Evolutionary conservation across 352 stramenopile genomes (phyloP), one percentile per base, ranked within the genome.

Genomic region (Phytopythium oedochilum): DNA sequence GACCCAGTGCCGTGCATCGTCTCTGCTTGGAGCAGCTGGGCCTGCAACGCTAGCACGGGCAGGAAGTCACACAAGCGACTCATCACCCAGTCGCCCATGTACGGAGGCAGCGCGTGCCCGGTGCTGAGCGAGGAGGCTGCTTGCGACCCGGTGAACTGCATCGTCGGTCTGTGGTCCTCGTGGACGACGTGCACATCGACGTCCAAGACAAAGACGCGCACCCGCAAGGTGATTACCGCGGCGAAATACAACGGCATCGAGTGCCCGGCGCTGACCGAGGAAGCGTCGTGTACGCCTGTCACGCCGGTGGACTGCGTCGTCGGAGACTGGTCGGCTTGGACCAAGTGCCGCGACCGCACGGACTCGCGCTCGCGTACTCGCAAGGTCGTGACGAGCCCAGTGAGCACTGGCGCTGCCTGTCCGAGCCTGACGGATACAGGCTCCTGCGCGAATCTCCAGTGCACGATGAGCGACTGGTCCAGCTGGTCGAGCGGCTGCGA

Each of bases 121-220:
- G 44, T 64, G 0, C 63, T 66, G 18, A 64, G 31, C 0, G 60
- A 75, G 25, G 63, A 63, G 11, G 61, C 59, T 5, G 45, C 52
- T 1, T 89, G 79, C 31, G 72, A 85, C 15, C 64, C 73, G 0
- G 66, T 84, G 17, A 77, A 83, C 55, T 89, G 79, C 44, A 64
- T 70, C 10, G 55, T 84, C 2, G 66, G 73, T 0, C 14, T 45
- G 8, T 86, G 60, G 53, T 45, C 59, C 2, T 39, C 60, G 0
- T 79, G 70, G 61, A 59, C 59, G n/a, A 32, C 48, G 0, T 83
- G 72, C 53, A 66, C 79, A 45, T 18, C 62, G 0, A 52, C 22
- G 2, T 70, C 61, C 9, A 54, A 72, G 32, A 63, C 57, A 5
- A 63, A 65, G 42, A 69, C 55, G 4, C 68, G 60, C 10, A 72